A percentile compares a stretch with the other conserved stretches of the same genome.
These are phyloP conservation scores for Arabis hirsuta DNA, from an alignment of 345 rosid species.

Conservation along the genomic window DNA sequence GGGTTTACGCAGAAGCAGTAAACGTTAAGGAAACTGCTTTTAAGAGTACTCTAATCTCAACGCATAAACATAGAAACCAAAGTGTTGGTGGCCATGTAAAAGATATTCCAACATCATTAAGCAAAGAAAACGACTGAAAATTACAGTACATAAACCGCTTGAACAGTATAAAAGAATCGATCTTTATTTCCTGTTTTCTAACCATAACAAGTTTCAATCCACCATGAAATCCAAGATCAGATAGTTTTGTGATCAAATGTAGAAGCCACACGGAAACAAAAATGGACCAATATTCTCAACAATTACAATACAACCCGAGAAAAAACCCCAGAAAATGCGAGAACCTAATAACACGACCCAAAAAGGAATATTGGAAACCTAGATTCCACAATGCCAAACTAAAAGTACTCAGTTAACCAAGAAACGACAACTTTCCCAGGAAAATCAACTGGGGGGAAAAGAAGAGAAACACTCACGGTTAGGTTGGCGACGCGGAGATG, in stretches of 20 bases:
- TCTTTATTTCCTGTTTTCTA: too few relatives aligned
- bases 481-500: background rate
- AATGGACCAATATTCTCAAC: conserved; percentile 2
- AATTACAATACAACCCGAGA: conserved; percentile 5
- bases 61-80: background rate
- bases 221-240: background rate
- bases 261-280: background rate
- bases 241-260: background rate
- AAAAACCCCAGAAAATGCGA: background rate
- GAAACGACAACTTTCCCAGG: conserved; percentile 3
- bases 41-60: background rate
- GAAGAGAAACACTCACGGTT: background rate
- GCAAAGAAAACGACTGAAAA: conserved; percentile 1
- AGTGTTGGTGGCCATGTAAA: too few relatives aligned
- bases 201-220: background rate
- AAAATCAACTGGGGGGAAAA: conserved; percentile 1
- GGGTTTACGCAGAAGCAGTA: background rate
- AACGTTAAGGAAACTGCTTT: background rate
- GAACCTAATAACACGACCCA: background rate
- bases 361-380: background rate
- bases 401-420: background rate
- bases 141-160: too few relatives aligned
- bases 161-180: too few relatives aligned
- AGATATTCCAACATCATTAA: background rate
- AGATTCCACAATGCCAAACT: background rate